Percentiles rank a stretch among this genome's conserved stretches.
These are phyloP conservation scores for Tulasnella sp. DNA, from an alignment of 768 basidiomycete genomes.

Conservation along the genomic window DNA sequence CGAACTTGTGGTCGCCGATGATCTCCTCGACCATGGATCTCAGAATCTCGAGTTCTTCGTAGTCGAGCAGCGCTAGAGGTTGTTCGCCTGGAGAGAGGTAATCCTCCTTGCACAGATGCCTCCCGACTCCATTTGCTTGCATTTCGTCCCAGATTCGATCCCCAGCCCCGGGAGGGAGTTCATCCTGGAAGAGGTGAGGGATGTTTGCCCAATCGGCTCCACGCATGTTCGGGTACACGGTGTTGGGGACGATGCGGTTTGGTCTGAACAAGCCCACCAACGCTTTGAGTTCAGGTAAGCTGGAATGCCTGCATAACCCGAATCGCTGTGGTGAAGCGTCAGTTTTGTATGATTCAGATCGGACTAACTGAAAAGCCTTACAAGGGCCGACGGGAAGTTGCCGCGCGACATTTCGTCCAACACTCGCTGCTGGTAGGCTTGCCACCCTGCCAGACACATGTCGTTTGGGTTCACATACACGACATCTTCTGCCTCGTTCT, in stretches of 20 bases:
- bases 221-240: slow-evolving; percentile 45
- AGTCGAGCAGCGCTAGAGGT: not conserved
- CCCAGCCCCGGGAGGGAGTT: slow-evolving; percentile 42
- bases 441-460: slow-evolving; percentile 57
- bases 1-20: not conserved
- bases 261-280: slow-evolving; percentile 89
- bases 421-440: slow-evolving; percentile 48
- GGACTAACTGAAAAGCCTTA: slow-evolving; percentile 35
- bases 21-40: not conserved
- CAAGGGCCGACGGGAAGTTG: slow-evolving; percentile 57
- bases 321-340: slow-evolving; percentile 51
- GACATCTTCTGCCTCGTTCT: slow-evolving; percentile 48
- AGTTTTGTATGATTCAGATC: not conserved
- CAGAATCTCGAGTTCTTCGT: not conserved
- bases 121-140: not conserved
- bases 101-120: not conserved
- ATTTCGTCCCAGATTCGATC: slow-evolving; percentile 32
- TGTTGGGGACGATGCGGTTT: slow-evolving; percentile 69
- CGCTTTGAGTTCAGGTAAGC: slow-evolving; percentile 74
- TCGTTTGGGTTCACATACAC: slow-evolving; percentile 82
- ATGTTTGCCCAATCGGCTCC: slow-evolving; percentile 70
- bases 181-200: slow-evolving; percentile 59
- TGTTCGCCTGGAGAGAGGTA: not conserved
- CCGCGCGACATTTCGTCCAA: slow-evolving; percentile 43
- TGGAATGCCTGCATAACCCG: slow-evolving; percentile 81